These are phyloP conservation scores for Xylaria venustula DNA, from an alignment of 495 filamentous ascomycete genomes.

Conservation along the genomic window DNA sequence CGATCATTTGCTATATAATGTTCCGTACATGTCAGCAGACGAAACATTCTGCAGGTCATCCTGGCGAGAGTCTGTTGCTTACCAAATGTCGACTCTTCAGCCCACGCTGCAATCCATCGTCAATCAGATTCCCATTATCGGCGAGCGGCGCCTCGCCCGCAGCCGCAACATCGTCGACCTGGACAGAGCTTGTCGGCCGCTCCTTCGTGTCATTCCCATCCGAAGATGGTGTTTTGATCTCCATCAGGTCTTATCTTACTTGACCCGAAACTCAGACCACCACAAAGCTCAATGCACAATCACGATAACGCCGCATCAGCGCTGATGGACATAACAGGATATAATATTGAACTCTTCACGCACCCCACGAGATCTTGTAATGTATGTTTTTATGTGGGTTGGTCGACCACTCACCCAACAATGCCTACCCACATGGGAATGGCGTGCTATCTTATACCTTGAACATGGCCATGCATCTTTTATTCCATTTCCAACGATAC, in stretches of 20 bases:
- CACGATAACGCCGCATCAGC: not conserved
- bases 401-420: not conserved
- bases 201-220: slow-evolving; percentile 4
- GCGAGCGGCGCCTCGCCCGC: slow-evolving; percentile 8
- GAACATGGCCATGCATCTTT: too few relatives aligned
- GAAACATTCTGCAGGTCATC: too few relatives aligned
- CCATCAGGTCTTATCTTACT: not conserved
- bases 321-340: too few relatives aligned
- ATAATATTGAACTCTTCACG: too few relatives aligned
- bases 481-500: not conserved
- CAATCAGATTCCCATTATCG: slow-evolving; percentile 26
- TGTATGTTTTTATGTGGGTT: not conserved
- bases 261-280: too few relatives aligned
- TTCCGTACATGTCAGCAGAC: too few relatives aligned
- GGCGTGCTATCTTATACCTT: not conserved
- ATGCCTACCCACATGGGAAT: not conserved
- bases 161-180: slow-evolving; percentile 2
- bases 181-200: not conserved
- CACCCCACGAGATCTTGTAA: too few relatives aligned
- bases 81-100: slow-evolving; percentile 31
- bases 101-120: slow-evolving; percentile 30
- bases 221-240: not conserved
- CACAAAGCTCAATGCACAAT: not conserved
- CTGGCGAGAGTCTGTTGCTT: not conserved
- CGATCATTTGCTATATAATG: slow-evolving; percentile 47